Evolutionary conservation across 2,329 filamentous ascomycete genomes (phyloP).

Genomic region (Paraconiothyrium brasiliense): DNA sequence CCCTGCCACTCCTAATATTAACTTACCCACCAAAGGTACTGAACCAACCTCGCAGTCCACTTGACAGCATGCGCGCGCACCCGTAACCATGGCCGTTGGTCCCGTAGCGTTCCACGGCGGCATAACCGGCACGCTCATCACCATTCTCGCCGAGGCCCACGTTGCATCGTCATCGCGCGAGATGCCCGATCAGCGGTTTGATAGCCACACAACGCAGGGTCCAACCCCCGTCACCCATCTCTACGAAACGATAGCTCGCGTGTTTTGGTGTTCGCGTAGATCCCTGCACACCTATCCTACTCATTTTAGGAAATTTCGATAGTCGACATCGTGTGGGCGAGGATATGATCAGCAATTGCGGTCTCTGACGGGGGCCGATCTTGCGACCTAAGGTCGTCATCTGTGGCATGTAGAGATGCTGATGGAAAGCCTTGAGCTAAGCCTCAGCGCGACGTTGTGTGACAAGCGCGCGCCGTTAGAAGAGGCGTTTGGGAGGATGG

Average conservation of each 20-base stretch:
- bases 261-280: slow-evolving; percentile 3
- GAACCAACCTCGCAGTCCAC: background rate
- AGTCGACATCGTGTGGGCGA: slow-evolving; percentile 3
- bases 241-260: slow-evolving; percentile 12
- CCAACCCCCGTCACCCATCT: background rate
- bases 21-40: background rate
- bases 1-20: slow-evolving; percentile 6
- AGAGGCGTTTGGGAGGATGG: background rate
- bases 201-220: slow-evolving; percentile 1
- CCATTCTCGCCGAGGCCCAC: background rate
- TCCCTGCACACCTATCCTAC: background rate
- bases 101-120: slow-evolving; percentile 4
- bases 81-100: background rate
- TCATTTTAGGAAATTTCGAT: slow-evolving; percentile 14
- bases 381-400: background rate
- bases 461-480: background rate
- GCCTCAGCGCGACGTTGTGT: background rate
- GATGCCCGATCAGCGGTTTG: background rate
- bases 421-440: background rate
- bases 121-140: slow-evolving; percentile 4
- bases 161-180: slow-evolving; percentile 10
- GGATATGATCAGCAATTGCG: background rate
- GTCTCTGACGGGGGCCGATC: background rate
- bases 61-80: background rate
- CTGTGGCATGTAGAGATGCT: background rate